Percentiles rank a stretch among this genome's conserved stretches.
These are phyloP conservation scores for Stylosanthes scabra DNA, from an alignment of 331 rosid species.

Conservation along the genomic window DNA sequence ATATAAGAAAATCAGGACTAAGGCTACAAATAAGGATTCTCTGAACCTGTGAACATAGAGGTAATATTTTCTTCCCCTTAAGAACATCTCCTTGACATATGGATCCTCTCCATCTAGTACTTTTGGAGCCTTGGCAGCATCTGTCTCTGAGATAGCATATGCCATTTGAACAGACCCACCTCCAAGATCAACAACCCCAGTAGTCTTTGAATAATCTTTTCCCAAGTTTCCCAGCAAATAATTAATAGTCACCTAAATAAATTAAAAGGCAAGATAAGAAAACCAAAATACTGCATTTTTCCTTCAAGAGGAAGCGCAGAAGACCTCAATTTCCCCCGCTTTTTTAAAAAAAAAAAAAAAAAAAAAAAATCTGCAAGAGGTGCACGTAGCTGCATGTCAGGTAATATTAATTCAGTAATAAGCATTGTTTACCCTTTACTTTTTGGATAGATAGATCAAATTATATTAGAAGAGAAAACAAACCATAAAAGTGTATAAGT, in stretches of 20 bases:
- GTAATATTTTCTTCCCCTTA: slow-evolving; percentile 79
- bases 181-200: slow-evolving; percentile 98
- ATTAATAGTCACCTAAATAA: slow-evolving; percentile 85
- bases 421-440: too few relatives aligned
- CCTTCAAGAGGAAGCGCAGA: slow-evolving; percentile 8
- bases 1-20: slow-evolving; percentile 15
- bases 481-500: too few relatives aligned
- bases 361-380: too few relatives aligned
- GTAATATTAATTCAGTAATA: too few relatives aligned
- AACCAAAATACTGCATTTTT: slow-evolving; percentile 25
- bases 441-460: too few relatives aligned
- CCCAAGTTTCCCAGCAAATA: slow-evolving; percentile 93
- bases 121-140: slow-evolving; percentile 75
- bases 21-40: slow-evolving; percentile 16
- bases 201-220: slow-evolving; percentile 55
- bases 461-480: too few relatives aligned
- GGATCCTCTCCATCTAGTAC: slow-evolving; percentile 62
- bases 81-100: slow-evolving; percentile 79
- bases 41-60: slow-evolving; percentile 96
- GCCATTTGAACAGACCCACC: slow-evolving; percentile 99
- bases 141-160: slow-evolving; percentile 88
- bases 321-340: slow-evolving; percentile 11
- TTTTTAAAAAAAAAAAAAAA: too few relatives aligned
- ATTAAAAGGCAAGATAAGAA: slow-evolving; percentile 35
- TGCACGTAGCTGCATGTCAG: too few relatives aligned